Base-by-base conservation (phyloP, 2,329 filamentous ascomycete genomes). In the Epichloe glyceriae region DNA sequence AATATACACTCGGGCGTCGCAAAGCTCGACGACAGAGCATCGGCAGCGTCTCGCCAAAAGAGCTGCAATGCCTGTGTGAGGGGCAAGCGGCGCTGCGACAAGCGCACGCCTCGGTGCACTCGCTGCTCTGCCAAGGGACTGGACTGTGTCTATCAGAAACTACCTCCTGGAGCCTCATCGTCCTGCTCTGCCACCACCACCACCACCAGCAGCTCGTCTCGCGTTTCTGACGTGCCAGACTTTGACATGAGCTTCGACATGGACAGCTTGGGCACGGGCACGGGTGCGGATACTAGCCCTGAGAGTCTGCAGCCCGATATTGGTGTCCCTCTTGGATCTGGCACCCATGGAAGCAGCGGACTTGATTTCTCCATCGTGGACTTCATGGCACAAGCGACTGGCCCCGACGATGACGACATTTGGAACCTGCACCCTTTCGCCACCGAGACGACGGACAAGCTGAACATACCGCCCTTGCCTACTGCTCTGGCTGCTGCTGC, bases 11-110 rank as follows among this genome's bases (percentile, higher is more conserved):
- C 22, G 8, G 38, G 61, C 50, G 53, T 55, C 37, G 55, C 62
- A 49, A 58, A 60, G 50, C 64, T 62, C 56, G 57, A 61, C 54
- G 61, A 63, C 40, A 60, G 49, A 6, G 50, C 58, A 8, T 55
- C 57, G 37, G 63, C 67, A 38, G 65, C 67, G 42, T 80, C 67
- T 75, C 63, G 70, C 53, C 72, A 73, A 57, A 73, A 72, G 66
- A 73, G 69, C 62, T 74, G 71, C 64, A 71, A 73, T 55, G 66
- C 70, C 49, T 74, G 72, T 56, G 71, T 74, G 46, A 65, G 65
- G 49, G 67, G 70, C 59, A 74, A 74, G 60, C 65, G 71, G 47
- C 67, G 70, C 53, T 74, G 72, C 60, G 71, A 74, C 58, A 73
- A 73, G 64, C 64, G 60, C 44, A 62, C 61, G 8, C 71, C 72